Evolutionary conservation across 1,284 basidiomycete species (phyloP), one percentile per base, ranked within the genome.

Genomic region (Ceratobasidium sp.): DNA sequence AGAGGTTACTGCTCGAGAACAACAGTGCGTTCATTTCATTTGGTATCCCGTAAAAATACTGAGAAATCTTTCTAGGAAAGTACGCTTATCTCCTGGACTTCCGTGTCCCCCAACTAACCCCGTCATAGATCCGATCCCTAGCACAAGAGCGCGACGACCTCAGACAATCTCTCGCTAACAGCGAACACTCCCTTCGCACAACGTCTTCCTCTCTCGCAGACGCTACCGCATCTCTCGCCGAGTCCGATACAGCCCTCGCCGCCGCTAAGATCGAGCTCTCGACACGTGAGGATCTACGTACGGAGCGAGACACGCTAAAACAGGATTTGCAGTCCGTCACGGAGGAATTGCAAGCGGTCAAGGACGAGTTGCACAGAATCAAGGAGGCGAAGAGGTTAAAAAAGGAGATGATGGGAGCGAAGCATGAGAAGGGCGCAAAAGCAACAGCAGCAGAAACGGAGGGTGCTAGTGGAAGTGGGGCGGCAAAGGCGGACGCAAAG

Each of bases 221-320:
- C 39, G 73, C 73, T 5, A 77, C 73, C 1, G 73, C 73, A 12
- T 77, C 73, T 20, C 63, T 77, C 4, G 73, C 73, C 51, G 73
- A 77, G 28, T 66, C 73, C 20, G 73, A 77, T 26, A 77, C 73
- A 7, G 73, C 73, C 20, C 73, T 77, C 23, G 73, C 73, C 28
- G 73, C 73, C n/a, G 73, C 73, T 53, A 77, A 77, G n/a, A 53
- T 39, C 51, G 73, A 77, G 53, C 73, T 77, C 26, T n/a, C 61
- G 3, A 28, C 63, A 4, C 40, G 71, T 1, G 56, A 73, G 10
- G 58, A 61, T 12, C 26, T 73, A 18, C 71, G 71, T 15, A n/a
- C 58, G 39, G 71, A 73, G 46, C 71, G 71, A 2, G 71, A 73
- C 26, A 20, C 71, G 12, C 71, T 73, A 18, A 73, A 60, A 18